A percentile compares a stretch with the other conserved stretches of the same genome.
Conservation (phyloP, 768 basidiomycete genomes). For the Hygrocybe coccinea region DNA sequence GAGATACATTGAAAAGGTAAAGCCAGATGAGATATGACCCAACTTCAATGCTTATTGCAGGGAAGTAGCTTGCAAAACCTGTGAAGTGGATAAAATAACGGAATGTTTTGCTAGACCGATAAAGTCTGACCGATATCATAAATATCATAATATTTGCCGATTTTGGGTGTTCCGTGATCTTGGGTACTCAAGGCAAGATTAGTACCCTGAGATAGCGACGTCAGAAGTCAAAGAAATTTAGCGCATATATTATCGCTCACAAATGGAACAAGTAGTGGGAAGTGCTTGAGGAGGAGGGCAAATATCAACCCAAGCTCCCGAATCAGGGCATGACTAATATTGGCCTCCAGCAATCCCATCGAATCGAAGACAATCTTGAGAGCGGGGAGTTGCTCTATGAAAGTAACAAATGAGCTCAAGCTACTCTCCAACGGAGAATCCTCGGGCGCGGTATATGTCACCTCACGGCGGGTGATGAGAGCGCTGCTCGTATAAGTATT, state of each 20-base stretch:
- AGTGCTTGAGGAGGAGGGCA: not conserved
- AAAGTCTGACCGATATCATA: constrained; percentile 2
- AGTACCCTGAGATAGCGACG: not conserved
- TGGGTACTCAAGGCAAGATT: not conserved
- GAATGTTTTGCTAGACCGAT: not conserved
- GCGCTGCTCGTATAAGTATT: not conserved
- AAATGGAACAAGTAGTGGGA: not conserved
- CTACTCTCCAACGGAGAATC: not conserved
- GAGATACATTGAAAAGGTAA: not conserved
- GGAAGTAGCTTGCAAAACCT: not conserved
- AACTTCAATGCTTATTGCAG: not conserved
- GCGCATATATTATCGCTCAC: not conserved
- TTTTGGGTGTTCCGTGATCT: not conserved
- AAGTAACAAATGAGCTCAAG: not conserved
- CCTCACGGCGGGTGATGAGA: constrained; percentile 1
- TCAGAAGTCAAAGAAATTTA: not conserved
- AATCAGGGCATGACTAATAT: not conserved
- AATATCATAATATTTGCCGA: constrained; percentile 4
- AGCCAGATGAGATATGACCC: not conserved
- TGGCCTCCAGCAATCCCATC: not conserved
- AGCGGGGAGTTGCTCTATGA: not conserved
- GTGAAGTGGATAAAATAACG: not conserved
- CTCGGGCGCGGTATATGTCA: not conserved
- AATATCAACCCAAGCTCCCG: not conserved
- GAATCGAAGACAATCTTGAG: not conserved